phyloP scores from a whole-genome alignment of 148 eudicot genomes.

The Gaultheria prostrata region DNA sequence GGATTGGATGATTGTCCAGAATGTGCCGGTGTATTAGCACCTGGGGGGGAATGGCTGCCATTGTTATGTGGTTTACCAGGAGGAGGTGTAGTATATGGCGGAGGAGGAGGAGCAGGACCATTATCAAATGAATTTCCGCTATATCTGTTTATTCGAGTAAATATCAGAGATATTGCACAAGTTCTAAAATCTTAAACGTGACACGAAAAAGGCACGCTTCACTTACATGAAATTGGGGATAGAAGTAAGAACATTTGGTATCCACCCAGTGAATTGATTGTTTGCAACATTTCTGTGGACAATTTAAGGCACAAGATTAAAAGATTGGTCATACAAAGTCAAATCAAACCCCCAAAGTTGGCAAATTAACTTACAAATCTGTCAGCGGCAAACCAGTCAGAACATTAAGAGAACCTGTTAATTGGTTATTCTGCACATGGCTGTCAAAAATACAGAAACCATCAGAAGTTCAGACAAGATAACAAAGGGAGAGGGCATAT shows the following conservation, averaged over 20 bases:
- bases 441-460: constrained; percentile 42
- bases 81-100: constrained; percentile 85
- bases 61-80: constrained; percentile 56
- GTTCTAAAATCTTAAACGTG: neutral
- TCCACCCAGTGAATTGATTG: constrained; percentile 86
- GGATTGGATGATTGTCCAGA: constrained; percentile 42
- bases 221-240: constrained; percentile 76
- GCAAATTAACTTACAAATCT: constrained; percentile 59
- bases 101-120: constrained; percentile 94
- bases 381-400: constrained; percentile 72
- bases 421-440: constrained; percentile 71
- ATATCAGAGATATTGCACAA: constrained; percentile 5
- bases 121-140: constrained; percentile 82
- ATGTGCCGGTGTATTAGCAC: constrained; percentile 36
- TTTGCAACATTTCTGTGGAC: constrained; percentile 81
- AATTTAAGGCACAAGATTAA: constrained; percentile 4
- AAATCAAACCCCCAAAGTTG: neutral
- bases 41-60: constrained; percentile 41
- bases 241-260: constrained; percentile 73
- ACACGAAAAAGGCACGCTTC: neutral
- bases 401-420: constrained; percentile 65
- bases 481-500: neutral
- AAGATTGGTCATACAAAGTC: neutral
- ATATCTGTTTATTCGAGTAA: constrained; percentile 41
- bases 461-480: constrained; percentile 22